Evolutionary conservation across 192 early-diverging fungal species (phyloP).

Genomic region (Spizellomyces sp.): DNA sequence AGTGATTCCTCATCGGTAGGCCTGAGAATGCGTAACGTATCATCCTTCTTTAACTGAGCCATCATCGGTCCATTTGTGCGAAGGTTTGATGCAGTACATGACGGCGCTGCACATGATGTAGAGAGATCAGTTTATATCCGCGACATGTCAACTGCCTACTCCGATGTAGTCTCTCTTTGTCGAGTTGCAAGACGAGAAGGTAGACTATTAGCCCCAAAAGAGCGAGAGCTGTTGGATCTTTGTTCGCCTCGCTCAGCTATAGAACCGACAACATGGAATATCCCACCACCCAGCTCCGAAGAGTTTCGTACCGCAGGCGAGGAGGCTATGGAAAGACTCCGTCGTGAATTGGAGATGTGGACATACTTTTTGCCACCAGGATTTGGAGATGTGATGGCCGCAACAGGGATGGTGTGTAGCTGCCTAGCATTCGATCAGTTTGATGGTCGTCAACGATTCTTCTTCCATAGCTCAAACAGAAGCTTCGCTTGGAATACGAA

Average conservation of each 20-base stretch:
- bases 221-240: constrained; percentile 49
- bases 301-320: constrained; percentile 26
- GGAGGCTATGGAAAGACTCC: constrained; percentile 38
- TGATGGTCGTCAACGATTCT: constrained; percentile 18
- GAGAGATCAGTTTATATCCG: constrained; percentile 43
- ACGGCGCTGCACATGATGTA: constrained; percentile 34
- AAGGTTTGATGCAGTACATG: neutral
- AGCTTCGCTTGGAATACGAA: constrained; percentile 39
- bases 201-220: constrained; percentile 33
- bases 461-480: constrained; percentile 25
- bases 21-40: neutral
- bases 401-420: constrained; percentile 36
- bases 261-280: constrained; percentile 38
- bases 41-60: neutral
- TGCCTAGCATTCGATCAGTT: constrained; percentile 2
- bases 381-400: constrained; percentile 35
- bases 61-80: neutral
- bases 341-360: constrained; percentile 39
- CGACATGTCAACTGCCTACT: constrained; percentile 41
- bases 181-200: constrained; percentile 30
- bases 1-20: constrained; percentile 37
- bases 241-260: constrained; percentile 43
- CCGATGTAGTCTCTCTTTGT: constrained; percentile 32
- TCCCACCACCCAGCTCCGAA: constrained; percentile 14
- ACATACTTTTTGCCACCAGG: constrained; percentile 47